A percentile compares a stretch with the other conserved stretches of the same genome.
Conservation (phyloP, 352 stramenopile species). For the Globisporangium orthogonon region DNA sequence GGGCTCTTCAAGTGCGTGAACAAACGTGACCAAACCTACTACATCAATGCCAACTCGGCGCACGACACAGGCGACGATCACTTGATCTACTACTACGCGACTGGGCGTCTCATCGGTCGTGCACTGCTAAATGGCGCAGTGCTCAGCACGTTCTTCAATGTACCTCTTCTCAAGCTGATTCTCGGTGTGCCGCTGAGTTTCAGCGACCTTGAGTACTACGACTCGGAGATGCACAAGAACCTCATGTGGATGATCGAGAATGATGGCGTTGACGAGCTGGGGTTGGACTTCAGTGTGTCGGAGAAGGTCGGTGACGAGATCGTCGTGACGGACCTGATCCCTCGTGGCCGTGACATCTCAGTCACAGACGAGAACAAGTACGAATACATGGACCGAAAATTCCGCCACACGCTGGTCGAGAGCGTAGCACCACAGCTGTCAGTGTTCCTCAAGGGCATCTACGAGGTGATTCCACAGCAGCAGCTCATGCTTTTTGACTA, state of each 20-base stretch:
- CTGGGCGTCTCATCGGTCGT: constrained; percentile 52
- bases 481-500: constrained; percentile 95
- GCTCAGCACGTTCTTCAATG: constrained; percentile 89
- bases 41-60: constrained; percentile 50
- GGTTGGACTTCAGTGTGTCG: constrained; percentile 32
- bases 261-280: constrained; percentile 25
- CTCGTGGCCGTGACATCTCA: constrained; percentile 34
- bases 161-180: constrained; percentile 97
- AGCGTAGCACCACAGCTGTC: constrained; percentile 71
- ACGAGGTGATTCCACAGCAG: constrained; percentile 84
- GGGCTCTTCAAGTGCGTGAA: constrained; percentile 56
- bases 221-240: constrained; percentile 41
- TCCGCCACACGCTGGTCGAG: constrained; percentile 90
- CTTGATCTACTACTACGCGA: constrained; percentile 52
- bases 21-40: constrained; percentile 50
- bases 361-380: constrained; percentile 91
- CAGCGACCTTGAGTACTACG: constrained; percentile 33
- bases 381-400: constrained; percentile 82
- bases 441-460: constrained; percentile 88
- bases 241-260: constrained; percentile 41
- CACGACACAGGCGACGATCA: constrained; percentile 52
- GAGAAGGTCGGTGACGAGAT: constrained; percentile 14
- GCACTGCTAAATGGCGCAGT: constrained; percentile 85
- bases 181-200: constrained; percentile 93
- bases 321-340: constrained; percentile 30